Conservation (phyloP, 2,329 filamentous ascomycete genomes). For the Knufia fluminis region DNA sequence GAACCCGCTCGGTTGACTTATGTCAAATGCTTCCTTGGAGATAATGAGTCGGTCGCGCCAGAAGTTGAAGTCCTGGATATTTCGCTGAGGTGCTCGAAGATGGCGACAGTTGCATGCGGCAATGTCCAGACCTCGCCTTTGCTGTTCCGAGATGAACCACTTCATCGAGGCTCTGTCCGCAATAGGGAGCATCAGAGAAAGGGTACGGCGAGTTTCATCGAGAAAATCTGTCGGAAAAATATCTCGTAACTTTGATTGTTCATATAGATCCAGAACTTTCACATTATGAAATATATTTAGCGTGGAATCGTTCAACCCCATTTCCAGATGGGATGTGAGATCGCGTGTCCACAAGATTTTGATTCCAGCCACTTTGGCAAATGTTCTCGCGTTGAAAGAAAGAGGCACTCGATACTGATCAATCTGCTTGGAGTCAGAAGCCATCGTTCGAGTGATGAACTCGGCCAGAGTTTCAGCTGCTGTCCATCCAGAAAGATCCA, state of each 20-base stretch:
- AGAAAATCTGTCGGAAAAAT: neutral
- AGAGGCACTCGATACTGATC: neutral
- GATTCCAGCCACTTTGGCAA: neutral
- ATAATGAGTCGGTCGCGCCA: conserved; percentile 38
- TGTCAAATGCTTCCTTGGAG: conserved; percentile 36
- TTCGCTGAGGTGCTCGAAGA: neutral
- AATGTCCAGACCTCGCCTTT: conserved; percentile 24
- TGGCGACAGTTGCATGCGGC: conserved; percentile 24
- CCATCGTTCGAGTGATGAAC: neutral
- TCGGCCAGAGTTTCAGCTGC: neutral
- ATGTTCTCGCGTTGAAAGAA: neutral
- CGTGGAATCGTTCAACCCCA: neutral
- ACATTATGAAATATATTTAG: neutral
- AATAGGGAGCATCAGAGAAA: neutral
- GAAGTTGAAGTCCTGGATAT: conserved; percentile 28
- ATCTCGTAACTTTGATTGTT: neutral
- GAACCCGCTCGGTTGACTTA: conserved; percentile 29
- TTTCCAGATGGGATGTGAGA: neutral
- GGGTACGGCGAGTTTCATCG: neutral
- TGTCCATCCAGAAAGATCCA: neutral
- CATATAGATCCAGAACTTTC: neutral
- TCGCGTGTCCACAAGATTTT: neutral
- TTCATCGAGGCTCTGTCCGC: conserved; percentile 1
- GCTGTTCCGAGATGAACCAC: conserved; percentile 23
- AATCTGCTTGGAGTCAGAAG: neutral